Conservation (phyloP, 768 basidiomycete species). For the Termitomyces bulborhizus region DNA sequence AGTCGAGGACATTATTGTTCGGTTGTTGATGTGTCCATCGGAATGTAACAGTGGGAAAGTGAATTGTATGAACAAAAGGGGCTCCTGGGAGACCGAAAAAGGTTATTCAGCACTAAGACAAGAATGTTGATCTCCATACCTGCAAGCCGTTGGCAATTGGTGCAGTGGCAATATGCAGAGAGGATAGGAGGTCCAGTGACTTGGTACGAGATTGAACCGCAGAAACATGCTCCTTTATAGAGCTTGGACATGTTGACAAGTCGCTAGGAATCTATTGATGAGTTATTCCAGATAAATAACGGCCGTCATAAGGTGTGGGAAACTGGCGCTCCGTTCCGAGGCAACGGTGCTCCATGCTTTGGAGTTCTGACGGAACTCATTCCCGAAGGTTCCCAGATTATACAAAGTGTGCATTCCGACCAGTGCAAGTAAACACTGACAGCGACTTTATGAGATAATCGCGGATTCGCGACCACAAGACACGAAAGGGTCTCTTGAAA, state of each 20-base stretch:
- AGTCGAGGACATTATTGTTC: slow-evolving; percentile 31
- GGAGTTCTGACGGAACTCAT: neutral
- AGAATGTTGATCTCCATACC: slow-evolving; percentile 26
- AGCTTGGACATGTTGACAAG: slow-evolving; percentile 9
- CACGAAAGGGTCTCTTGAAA: neutral
- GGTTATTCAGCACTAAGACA: neutral
- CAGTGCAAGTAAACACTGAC: neutral
- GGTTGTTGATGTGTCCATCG: slow-evolving; percentile 43
- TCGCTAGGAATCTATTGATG: neutral
- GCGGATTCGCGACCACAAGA: neutral
- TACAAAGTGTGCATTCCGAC: neutral
- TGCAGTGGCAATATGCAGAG: slow-evolving; percentile 67
- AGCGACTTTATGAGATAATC: neutral
- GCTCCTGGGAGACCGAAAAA: slow-evolving; percentile 29
- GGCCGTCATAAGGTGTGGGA: neutral
- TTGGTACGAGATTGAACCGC: slow-evolving; percentile 43
- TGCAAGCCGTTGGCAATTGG: slow-evolving; percentile 56
- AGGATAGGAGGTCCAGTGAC: slow-evolving; percentile 42
- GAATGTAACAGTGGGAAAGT: slow-evolving; percentile 46
- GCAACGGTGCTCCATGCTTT: neutral
- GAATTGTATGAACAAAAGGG: slow-evolving; percentile 58
- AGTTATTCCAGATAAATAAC: neutral
- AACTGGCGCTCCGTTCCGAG: neutral
- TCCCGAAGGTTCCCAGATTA: neutral
- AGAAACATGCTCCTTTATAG: slow-evolving; percentile 53